Conservation (phyloP, 2,329 filamentous ascomycete species). For the Incumbomyces delicatus region DNA sequence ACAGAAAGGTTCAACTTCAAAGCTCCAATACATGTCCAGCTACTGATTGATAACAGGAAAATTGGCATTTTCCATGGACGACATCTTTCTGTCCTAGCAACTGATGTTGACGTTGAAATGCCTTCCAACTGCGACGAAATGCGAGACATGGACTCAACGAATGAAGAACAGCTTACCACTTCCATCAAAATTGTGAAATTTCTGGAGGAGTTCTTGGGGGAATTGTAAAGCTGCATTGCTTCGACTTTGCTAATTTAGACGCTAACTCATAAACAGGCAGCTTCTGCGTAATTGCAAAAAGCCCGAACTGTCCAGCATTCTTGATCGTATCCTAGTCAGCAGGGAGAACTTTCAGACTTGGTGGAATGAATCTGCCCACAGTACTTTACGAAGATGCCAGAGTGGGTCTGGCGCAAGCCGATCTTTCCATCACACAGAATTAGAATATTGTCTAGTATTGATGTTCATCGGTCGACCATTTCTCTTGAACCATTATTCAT, state of each 20-base stretch:
- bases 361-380: conserved; percentile 26
- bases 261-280: too few species aligned
- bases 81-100: conserved; percentile 43
- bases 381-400: too few species aligned
- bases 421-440: conserved; percentile 41
- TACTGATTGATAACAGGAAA: conserved; percentile 29
- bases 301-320: conserved; percentile 31
- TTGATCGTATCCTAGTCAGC: conserved; percentile 30
- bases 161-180: conserved; percentile 40
- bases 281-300: conserved; percentile 29
- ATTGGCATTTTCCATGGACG: conserved; percentile 49
- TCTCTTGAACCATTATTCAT: conserved; percentile 29
- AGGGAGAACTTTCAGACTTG: conserved; percentile 33
- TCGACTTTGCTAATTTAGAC: too few species aligned
- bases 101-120: conserved; percentile 46
- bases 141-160: conserved; percentile 31
- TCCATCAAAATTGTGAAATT: conserved; percentile 36
- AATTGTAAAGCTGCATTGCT: conserved; percentile 26
- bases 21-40: background rate
- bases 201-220: conserved; percentile 31
- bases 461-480: conserved; percentile 48
- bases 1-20: conserved; percentile 40
- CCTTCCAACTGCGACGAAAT: conserved; percentile 40
- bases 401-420: conserved; percentile 20
- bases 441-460: conserved; percentile 45